Base-by-base conservation (phyloP, 768 basidiomycete genomes). In the Boletus bicolor region DNA sequence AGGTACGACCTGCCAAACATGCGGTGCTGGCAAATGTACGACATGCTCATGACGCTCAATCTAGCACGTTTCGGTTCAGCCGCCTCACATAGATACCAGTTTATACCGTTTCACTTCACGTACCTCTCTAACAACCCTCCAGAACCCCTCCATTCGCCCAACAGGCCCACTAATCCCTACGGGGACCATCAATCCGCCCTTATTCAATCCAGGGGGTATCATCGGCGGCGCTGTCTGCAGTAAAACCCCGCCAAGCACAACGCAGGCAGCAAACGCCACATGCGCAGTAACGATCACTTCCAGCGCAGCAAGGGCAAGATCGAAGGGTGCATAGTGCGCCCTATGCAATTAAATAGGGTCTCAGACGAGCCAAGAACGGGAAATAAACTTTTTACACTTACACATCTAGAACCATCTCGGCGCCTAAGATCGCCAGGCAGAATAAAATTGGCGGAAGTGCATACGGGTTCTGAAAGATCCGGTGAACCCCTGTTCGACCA, bases 1-100 rank as follows among this genome's bases (percentile, higher is more conserved):
- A 0, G 86, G 83, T 0, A 83, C 79, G 42, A 95, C 82, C 64
- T 94, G 91, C 91, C 91, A 95, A 52, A 95, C 84, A 59, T 93
- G 91, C 1, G 91, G 92, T 11, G 89, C 85, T 1, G 89, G 86
- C 11, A 96, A 80, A 65, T 92, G 89, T 0, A 89, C 67, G 26
- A 97, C 88, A 57, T 89, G 81, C 0, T 91, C 89, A 59, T 96
- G 92, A 3, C 86, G 79, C 66, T 94, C 91, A 58, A 95, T 80
- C 89, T 92, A 49, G 9, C 19, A 9, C 12, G 15, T n/a, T 17
- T n/a, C 30, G 5, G 28, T 11, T 63, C 37, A 58, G 42, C 39
- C 10, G 1, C 15, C 9, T 19, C 6, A 36, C 14, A 21, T 7
- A 32, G 14, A 51, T 36, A 26, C 4, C 34, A 44, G 17, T 7